These are phyloP conservation scores for Melocanna baccifera DNA, from an alignment of 176 grass and related monocot genomes.

Conservation along the genomic window DNA sequence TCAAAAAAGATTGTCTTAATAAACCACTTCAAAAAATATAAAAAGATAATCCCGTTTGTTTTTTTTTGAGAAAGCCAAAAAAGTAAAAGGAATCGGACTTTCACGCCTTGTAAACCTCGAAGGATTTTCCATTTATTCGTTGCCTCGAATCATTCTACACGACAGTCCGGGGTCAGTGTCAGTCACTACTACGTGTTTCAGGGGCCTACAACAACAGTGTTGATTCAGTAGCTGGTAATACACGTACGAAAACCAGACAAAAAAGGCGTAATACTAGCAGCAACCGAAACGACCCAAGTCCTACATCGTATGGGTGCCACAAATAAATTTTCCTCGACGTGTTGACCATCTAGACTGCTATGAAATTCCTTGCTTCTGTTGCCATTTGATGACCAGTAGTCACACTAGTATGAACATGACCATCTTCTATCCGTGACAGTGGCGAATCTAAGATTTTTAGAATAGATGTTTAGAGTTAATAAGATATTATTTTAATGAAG, in stretches of 20 bases:
- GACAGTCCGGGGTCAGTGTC: neutral
- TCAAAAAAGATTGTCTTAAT: too few relatives aligned
- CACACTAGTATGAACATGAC: constrained; percentile 13
- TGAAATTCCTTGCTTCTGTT: neutral
- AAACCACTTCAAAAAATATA: too few relatives aligned
- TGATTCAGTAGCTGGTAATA: neutral
- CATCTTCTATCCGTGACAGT: neutral
- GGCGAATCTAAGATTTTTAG: too few relatives aligned
- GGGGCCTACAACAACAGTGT: neutral
- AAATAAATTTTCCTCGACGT: neutral
- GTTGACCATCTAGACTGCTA: constrained; percentile 4
- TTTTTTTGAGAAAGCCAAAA: too few relatives aligned
- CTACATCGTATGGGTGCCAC: neutral
- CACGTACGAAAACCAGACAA: neutral
- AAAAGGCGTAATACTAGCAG: neutral
- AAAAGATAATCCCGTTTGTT: too few relatives aligned
- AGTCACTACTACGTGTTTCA: neutral
- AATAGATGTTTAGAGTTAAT: too few relatives aligned
- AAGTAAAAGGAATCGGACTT: too few relatives aligned
- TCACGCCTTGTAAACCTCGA: too few relatives aligned
- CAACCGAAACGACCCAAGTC: neutral
- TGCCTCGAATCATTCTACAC: neutral
- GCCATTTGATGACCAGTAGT: neutral
- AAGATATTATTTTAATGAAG: too few relatives aligned
- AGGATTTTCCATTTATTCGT: too few relatives aligned